A percentile compares a stretch with the other conserved stretches of the same genome.
Evolutionary conservation across 306 rosid genomes (phyloP).

Genomic region (Heteromeles arbutifolia): DNA sequence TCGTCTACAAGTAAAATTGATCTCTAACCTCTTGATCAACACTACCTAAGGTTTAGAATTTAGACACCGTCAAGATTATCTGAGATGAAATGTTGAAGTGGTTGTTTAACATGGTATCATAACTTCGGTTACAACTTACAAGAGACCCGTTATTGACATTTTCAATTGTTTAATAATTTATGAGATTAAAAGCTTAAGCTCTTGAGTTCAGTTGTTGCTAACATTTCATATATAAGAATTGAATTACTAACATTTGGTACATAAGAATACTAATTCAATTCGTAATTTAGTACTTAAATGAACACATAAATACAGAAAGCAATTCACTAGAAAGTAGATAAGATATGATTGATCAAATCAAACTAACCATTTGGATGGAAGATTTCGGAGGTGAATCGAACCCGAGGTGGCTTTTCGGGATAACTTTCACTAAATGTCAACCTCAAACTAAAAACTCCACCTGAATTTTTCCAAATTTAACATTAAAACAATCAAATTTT

Average conservation of each 20-base stretch:
- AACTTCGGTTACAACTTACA: background rate
- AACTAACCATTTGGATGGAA: slow-evolving; percentile 29
- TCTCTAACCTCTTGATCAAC: background rate
- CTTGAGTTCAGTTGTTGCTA: background rate
- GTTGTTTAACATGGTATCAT: background rate
- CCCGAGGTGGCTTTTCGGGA: slow-evolving; percentile 29
- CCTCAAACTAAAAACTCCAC: slow-evolving; percentile 25
- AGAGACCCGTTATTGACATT: background rate
- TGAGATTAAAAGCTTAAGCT: background rate
- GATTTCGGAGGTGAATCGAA: slow-evolving; percentile 22
- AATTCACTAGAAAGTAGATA: background rate
- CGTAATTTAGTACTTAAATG: background rate
- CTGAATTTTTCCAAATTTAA: slow-evolving; percentile 6
- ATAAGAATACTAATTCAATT: background rate
- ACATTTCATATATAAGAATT: background rate
- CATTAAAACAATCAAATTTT: background rate
- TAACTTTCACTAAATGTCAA: slow-evolving; percentile 23
- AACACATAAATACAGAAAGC: background rate
- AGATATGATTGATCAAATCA: background rate
- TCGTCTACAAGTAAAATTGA: background rate
- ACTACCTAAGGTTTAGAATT: background rate
- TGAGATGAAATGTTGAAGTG: background rate
- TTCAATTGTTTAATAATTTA: background rate
- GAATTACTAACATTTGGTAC: background rate
- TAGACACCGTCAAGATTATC: background rate